Evolutionary conservation across 768 basidiomycete genomes (phyloP).

Genomic region (Tricholoma hemisulphureum): DNA sequence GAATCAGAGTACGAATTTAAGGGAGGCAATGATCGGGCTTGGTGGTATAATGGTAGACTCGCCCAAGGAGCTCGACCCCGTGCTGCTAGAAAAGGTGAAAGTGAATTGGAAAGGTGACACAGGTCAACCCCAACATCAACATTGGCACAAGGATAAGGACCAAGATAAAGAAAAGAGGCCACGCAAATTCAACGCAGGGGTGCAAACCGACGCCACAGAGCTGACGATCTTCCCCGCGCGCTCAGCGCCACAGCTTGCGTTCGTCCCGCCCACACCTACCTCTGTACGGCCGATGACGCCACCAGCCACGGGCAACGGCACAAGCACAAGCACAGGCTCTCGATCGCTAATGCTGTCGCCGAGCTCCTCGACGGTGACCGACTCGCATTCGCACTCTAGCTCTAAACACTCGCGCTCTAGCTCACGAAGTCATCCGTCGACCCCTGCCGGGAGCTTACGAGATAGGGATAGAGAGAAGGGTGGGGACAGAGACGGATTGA

Average conservation of each 20-base stretch:
- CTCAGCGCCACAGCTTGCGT: slow-evolving; percentile 59
- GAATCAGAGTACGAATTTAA: neutral
- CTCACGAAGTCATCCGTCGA: slow-evolving; percentile 66
- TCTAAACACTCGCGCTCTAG: neutral
- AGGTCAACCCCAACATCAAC: neutral
- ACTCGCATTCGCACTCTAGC: slow-evolving; percentile 36
- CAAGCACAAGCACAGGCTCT: slow-evolving; percentile 27
- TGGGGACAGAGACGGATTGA: neutral
- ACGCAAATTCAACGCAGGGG: slow-evolving; percentile 31
- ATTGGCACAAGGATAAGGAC: neutral
- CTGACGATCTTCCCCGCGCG: slow-evolving; percentile 29
- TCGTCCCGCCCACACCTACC: slow-evolving; percentile 80
- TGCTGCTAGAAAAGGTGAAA: neutral
- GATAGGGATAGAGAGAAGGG: slow-evolving; percentile 45
- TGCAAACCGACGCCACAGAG: slow-evolving; percentile 45
- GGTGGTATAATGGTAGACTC: neutral
- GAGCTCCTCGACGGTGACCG: slow-evolving; percentile 46
- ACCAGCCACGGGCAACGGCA: slow-evolving; percentile 54
- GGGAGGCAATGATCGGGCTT: neutral
- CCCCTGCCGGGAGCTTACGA: slow-evolving; percentile 61
- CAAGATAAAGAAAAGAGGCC: slow-evolving; percentile 20
- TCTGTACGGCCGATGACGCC: slow-evolving; percentile 42
- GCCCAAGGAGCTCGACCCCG: neutral
- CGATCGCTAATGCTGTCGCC: slow-evolving; percentile 58
- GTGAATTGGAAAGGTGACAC: neutral